A percentile compares a stretch with the other conserved stretches of the same genome.
These are phyloP conservation scores for Gremmenia infestans DNA, from an alignment of 2,329 filamentous ascomycete species.

Conservation along the genomic window DNA sequence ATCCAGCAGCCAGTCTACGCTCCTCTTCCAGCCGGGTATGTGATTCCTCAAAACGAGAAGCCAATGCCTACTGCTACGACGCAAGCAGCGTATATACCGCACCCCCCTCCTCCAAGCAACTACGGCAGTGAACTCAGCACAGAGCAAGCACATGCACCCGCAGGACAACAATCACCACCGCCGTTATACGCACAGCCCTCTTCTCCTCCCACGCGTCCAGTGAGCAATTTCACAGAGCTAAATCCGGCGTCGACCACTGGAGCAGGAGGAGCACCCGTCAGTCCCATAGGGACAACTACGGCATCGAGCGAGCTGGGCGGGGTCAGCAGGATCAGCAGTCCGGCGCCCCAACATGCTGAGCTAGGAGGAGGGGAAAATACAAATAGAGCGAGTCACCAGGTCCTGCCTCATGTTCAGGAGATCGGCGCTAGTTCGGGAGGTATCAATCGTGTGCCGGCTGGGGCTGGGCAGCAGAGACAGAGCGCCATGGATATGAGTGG, in stretches of 20 bases:
- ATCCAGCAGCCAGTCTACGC: neutral
- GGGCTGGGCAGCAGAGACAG: conserved; percentile 3
- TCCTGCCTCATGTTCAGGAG: neutral
- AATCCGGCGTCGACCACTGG: neutral
- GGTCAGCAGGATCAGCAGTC: neutral
- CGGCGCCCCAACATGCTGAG: neutral
- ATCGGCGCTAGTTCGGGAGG: conserved; percentile 1
- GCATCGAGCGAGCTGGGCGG: neutral
- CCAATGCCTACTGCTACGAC: neutral
- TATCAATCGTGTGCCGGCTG: conserved; percentile 2
- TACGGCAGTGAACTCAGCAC: neutral
- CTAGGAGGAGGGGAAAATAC: neutral
- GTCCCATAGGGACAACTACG: neutral
- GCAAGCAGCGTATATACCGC: neutral
- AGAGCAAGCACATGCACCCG: neutral
- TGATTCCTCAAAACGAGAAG: neutral
- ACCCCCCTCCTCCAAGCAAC: neutral
- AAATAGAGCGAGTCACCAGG: neutral
- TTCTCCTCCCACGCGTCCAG: neutral
- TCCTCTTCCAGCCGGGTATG: no score
- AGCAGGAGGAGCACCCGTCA: neutral
- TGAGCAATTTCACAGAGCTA: conserved; percentile 9
- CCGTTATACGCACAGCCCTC: conserved; percentile 11
- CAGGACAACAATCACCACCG: conserved; percentile 2
- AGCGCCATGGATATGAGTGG: conserved; percentile 18